These are phyloP conservation scores for Magnusiomyces sp. DNA, from an alignment of 1,139 yeast species.

Conservation along the genomic window DNA sequence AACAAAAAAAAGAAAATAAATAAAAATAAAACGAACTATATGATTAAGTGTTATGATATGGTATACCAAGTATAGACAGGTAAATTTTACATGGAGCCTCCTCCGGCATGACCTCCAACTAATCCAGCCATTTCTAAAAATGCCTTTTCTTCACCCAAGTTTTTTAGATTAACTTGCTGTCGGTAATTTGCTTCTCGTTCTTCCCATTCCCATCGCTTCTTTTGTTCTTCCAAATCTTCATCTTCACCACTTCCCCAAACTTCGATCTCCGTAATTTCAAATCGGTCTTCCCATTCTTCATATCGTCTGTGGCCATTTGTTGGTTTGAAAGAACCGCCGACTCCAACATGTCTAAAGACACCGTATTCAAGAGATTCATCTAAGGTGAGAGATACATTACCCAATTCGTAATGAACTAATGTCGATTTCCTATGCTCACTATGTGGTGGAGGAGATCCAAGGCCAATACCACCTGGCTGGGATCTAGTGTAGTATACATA, in stretches of 20 bases:
- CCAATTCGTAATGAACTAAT: slow-evolving; percentile 28
- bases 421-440: slow-evolving; percentile 6
- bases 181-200: slow-evolving; percentile 75
- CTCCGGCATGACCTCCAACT: slow-evolving; percentile 62
- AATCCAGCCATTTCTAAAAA: slow-evolving; percentile 86
- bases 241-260: slow-evolving; percentile 88
- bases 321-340: slow-evolving; percentile 41
- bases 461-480: slow-evolving; percentile 60
- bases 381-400: slow-evolving; percentile 69
- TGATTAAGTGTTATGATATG: no score
- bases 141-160: slow-evolving; percentile 75
- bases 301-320: slow-evolving; percentile 22
- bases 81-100: slow-evolving; percentile 45
- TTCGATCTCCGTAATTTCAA: slow-evolving; percentile 66
- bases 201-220: slow-evolving; percentile 83
- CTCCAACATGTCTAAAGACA: slow-evolving; percentile 59
- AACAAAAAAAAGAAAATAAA: no score
- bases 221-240: slow-evolving; percentile 65
- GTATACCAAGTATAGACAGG: neutral
- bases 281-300: slow-evolving; percentile 57
- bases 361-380: slow-evolving; percentile 77
- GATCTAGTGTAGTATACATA: slow-evolving; percentile 31
- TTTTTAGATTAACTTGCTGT: slow-evolving; percentile 55
- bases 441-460: slow-evolving; percentile 46
- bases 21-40: no score